These are phyloP conservation scores for Phytopythium kandeliae DNA, from an alignment of 352 stramenopile species.

Conservation along the genomic window DNA sequence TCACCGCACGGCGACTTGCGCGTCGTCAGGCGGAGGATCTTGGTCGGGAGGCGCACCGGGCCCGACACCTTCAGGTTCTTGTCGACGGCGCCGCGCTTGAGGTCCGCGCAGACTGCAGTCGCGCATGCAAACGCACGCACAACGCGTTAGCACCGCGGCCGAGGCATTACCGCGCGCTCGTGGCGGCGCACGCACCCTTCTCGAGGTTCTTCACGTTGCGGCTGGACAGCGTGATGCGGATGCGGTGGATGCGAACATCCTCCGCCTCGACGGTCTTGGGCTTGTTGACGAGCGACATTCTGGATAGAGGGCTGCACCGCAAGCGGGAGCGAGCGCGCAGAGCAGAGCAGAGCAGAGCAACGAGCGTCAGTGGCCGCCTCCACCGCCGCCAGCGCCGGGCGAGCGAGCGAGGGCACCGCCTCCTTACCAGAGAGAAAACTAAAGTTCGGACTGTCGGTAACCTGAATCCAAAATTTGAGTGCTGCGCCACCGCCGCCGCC, in stretches of 20 bases:
- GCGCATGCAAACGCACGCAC: not conserved
- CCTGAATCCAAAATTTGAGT: slow-evolving; percentile 82
- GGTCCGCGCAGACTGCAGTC: slow-evolving; percentile 91
- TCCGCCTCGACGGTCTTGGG: slow-evolving; percentile 83
- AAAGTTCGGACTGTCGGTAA: slow-evolving; percentile 81
- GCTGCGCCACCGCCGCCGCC: not conserved
- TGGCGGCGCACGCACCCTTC: slow-evolving; percentile 67
- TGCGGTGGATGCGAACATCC: slow-evolving; percentile 91
- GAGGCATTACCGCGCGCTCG: not conserved
- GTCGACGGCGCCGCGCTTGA: slow-evolving; percentile 97
- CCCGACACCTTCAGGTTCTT: slow-evolving; percentile 98
- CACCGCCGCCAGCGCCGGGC: slow-evolving; percentile 5
- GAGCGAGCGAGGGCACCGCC: not conserved
- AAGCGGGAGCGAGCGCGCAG: too few relatives aligned
- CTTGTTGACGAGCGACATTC: slow-evolving; percentile 86
- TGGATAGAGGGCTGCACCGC: slow-evolving; percentile 77
- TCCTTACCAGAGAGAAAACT: slow-evolving; percentile 64
- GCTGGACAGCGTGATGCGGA: slow-evolving; percentile 99
- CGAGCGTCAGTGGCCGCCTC: too few relatives aligned
- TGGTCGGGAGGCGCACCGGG: slow-evolving; percentile 98
- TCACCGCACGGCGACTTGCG: slow-evolving; percentile 98
- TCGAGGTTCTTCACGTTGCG: slow-evolving; percentile 99
- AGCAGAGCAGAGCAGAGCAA: too few relatives aligned
- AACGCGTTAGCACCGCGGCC: not conserved
- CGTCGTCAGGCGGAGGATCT: slow-evolving; percentile 97